Evolutionary conservation across 164 flowering plant genomes (phyloP).

Genomic region (Vitis vinifera): DNA sequence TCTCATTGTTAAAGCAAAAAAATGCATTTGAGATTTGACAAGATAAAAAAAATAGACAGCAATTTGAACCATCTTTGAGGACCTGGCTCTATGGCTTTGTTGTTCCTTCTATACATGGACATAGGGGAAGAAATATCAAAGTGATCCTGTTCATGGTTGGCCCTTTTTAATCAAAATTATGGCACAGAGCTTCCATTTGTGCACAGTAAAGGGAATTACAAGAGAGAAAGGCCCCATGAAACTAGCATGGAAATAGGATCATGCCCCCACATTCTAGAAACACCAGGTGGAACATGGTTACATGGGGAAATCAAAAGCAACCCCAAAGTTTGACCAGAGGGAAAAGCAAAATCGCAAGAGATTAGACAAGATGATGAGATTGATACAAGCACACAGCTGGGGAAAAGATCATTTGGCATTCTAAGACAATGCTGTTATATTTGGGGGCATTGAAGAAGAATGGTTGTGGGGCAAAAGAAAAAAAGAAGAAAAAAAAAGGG

Average conservation of each 20-base stretch:
- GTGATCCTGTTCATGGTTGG: too few relatives aligned
- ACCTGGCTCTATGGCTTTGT: too few relatives aligned
- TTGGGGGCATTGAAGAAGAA: neutral
- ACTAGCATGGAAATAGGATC: slow-evolving; percentile 18
- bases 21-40: too few relatives aligned
- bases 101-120: too few relatives aligned
- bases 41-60: too few relatives aligned
- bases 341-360: neutral
- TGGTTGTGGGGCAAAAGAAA: neutral
- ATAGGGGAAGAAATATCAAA: too few relatives aligned
- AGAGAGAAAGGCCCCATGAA: neutral
- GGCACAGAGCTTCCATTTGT: too few relatives aligned
- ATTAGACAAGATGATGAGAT: slow-evolving; percentile 16
- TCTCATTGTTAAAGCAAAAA: too few relatives aligned
- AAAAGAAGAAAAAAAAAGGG: neutral
- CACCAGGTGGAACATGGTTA: slow-evolving; percentile 8
- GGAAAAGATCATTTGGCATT: neutral
- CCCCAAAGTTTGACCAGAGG: slow-evolving; percentile 14
- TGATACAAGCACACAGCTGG: neutral
- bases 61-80: too few relatives aligned
- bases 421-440: too few relatives aligned
- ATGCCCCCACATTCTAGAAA: slow-evolving; percentile 14
- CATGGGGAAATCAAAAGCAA: slow-evolving; percentile 24
- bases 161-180: too few relatives aligned
- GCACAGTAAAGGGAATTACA: neutral